Conservation (phyloP, 192 early-diverging fungal genomes). For the Backusella westeae region DNA sequence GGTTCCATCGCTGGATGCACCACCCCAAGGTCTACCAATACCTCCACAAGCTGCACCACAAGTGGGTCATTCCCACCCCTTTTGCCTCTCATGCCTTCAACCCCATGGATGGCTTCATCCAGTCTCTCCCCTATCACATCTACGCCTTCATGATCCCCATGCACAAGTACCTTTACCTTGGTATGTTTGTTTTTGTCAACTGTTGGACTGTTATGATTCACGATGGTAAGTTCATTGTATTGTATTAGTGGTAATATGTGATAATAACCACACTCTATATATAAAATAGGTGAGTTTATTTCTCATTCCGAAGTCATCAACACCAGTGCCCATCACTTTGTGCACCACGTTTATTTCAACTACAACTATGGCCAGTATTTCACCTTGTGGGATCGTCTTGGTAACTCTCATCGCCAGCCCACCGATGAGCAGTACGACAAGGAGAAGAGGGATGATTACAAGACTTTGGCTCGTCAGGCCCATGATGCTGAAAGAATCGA, state of each 20-base stretch:
- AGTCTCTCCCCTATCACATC: conserved; percentile 92
- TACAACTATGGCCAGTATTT: conserved; percentile 99
- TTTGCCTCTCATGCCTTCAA: conserved; percentile 96
- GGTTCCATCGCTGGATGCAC: conserved; percentile 91
- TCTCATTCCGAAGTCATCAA: conserved; percentile 71
- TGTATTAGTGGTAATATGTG: not conserved
- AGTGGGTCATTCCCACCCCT: conserved; percentile 77
- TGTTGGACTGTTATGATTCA: conserved; percentile 97
- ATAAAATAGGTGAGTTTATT: conserved; percentile 60
- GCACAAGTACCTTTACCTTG: conserved; percentile 85
- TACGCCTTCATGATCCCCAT: conserved; percentile 90
- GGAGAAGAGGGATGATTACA: conserved; percentile 56
- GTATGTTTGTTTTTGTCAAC: conserved; percentile 84
- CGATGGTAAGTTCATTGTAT: conserved; percentile 58
- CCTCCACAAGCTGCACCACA: conserved; percentile 72
- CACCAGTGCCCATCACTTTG: conserved; percentile 92
- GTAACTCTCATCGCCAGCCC: conserved; percentile 68
- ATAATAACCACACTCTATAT: not conserved
- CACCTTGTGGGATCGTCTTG: conserved; percentile 87
- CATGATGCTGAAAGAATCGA: conserved; percentile 58
- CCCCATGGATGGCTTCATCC: conserved; percentile 88
- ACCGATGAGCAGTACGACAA: conserved; percentile 63
- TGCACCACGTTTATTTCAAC: conserved; percentile 98
- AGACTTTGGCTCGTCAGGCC: conserved; percentile 66
- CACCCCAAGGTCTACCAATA: conserved; percentile 86